Conservation (phyloP, 2,329 filamentous ascomycete species). For the Podosphaera fusca region DNA sequence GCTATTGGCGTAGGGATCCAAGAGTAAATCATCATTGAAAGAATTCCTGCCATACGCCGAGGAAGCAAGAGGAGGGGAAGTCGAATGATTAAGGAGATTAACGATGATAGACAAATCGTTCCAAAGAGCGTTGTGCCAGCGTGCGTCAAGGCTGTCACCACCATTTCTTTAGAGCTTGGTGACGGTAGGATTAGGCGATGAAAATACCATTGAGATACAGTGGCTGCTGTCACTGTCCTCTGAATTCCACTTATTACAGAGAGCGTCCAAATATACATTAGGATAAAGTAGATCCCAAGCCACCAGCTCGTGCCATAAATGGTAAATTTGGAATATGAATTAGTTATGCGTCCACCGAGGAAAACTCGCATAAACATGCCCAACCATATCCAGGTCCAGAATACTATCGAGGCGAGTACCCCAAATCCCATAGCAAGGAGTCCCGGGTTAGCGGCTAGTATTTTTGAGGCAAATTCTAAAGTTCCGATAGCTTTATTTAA, state of each 20-base stretch:
- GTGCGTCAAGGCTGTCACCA: constrained; percentile 62
- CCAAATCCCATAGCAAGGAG: constrained; percentile 66
- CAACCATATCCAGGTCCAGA: constrained; percentile 92
- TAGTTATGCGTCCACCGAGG: constrained; percentile 66
- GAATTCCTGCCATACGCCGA: constrained; percentile 35
- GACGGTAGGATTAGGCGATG: constrained; percentile 65
- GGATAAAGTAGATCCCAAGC: constrained; percentile 74
- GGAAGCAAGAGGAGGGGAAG: constrained; percentile 72
- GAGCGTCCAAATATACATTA: constrained; percentile 90
- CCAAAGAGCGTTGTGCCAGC: constrained; percentile 73
- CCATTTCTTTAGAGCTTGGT: constrained; percentile 57
- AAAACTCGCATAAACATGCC: constrained; percentile 93
- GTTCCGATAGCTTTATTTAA: constrained; percentile 69
- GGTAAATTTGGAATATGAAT: constrained; percentile 39
- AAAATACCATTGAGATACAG: constrained; percentile 98
- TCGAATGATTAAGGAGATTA: constrained; percentile 58
- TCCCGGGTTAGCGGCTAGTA: constrained; percentile 64
- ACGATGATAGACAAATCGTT: constrained; percentile 70
- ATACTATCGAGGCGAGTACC: constrained; percentile 50
- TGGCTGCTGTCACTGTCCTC: constrained; percentile 75
- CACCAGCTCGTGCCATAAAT: constrained; percentile 84
- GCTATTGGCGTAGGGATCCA: constrained; percentile 70
- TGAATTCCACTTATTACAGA: constrained; percentile 74
- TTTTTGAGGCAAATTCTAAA: constrained; percentile 75
- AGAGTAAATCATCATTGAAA: constrained; percentile 49